These are phyloP conservation scores for Botrytis deweyae DNA, from an alignment of 2,329 filamentous ascomycete genomes.

Conservation along the genomic window DNA sequence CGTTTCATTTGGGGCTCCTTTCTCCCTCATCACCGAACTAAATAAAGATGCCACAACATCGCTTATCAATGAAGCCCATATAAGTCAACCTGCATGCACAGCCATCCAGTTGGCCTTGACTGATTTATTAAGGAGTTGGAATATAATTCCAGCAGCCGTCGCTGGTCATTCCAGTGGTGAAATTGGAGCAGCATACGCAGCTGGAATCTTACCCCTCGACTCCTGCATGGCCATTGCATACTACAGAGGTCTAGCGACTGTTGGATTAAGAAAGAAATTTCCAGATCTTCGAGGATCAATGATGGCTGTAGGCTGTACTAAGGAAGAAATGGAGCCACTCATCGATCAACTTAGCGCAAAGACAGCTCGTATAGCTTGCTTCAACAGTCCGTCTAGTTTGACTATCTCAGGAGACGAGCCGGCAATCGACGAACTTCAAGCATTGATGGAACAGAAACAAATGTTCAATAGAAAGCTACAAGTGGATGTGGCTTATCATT, in stretches of 20 bases:
- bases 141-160: slow-evolving; percentile 38
- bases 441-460: slow-evolving; percentile 28
- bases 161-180: slow-evolving; percentile 39
- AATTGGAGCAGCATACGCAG: slow-evolving; percentile 37
- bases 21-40: slow-evolving; percentile 37
- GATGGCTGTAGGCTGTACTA: slow-evolving; percentile 46
- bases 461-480: slow-evolving; percentile 30
- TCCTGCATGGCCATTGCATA: slow-evolving; percentile 36
- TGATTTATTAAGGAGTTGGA: slow-evolving; percentile 42
- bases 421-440: slow-evolving; percentile 26
- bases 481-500: slow-evolving; percentile 22
- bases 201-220: slow-evolving; percentile 28
- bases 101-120: slow-evolving; percentile 49
- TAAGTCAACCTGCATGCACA: slow-evolving; percentile 47
- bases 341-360: slow-evolving; percentile 18
- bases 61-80: slow-evolving; percentile 40
- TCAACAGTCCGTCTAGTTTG: slow-evolving; percentile 32
- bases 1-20: slow-evolving; percentile 36
- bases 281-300: slow-evolving; percentile 46
- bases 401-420: slow-evolving; percentile 32
- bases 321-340: slow-evolving; percentile 29
- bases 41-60: slow-evolving; percentile 39
- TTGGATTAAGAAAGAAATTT: slow-evolving; percentile 38
- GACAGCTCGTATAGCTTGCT: slow-evolving; percentile 35
- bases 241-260: slow-evolving; percentile 33